Conservation (phyloP, 768 basidiomycete species). For the Multifurca ochricompacta region DNA sequence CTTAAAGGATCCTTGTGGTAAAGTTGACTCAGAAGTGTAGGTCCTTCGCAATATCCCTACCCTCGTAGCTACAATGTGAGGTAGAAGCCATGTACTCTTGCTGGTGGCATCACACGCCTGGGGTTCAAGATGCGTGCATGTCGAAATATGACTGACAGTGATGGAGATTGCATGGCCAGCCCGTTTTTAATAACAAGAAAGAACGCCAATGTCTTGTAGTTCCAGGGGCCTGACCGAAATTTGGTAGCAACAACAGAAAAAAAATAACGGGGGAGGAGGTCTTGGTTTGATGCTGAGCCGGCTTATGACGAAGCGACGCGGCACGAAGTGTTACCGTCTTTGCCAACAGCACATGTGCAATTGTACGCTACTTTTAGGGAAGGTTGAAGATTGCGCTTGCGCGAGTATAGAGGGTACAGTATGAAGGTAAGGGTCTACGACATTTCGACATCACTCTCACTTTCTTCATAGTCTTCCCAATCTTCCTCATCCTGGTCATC, state of each 20-base stretch:
- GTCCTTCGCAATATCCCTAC: background rate
- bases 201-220: background rate
- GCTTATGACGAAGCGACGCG: background rate
- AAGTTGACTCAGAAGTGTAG: slow-evolving; percentile 6
- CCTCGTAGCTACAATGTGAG: background rate
- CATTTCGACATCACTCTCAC: slow-evolving; percentile 41
- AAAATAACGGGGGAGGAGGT: background rate
- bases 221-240: too few relatives aligned
- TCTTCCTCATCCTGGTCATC: slow-evolving; percentile 46
- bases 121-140: background rate
- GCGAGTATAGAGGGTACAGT: background rate
- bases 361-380: slow-evolving; percentile 3
- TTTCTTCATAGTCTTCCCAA: slow-evolving; percentile 56
- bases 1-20: slow-evolving; percentile 31
- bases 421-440: slow-evolving; percentile 5
- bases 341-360: background rate
- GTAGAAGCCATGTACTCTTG: background rate
- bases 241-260: background rate
- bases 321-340: too few relatives aligned
- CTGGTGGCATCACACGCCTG: background rate
- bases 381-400: background rate
- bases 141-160: background rate
- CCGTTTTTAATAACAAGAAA: background rate
- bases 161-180: background rate
- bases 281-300: background rate